Base-by-base conservation (phyloP, 495 filamentous ascomycete species). In the Lentithecium fluviatile region DNA sequence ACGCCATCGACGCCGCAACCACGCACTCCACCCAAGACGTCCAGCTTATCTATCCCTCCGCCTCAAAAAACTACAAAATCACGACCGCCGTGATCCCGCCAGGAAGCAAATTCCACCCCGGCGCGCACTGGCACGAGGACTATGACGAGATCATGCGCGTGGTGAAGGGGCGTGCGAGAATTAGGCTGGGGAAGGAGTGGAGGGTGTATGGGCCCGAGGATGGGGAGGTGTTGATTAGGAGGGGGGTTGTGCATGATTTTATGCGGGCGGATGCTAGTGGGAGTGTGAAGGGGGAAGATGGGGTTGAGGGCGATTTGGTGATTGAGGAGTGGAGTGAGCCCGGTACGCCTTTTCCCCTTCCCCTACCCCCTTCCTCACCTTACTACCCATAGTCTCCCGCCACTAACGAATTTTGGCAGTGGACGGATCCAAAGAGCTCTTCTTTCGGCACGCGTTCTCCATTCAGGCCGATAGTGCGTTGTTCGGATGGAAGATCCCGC, bases 71-170 rank as follows among this genome's bases (percentile, higher is more conserved):
- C 24, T 55, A 55, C 52, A n/a, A 19, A 17, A 45, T 45, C 19
- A 29, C 36, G 1, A 26, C 23, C 5, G 52, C 40, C 15, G 19
- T 55, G 7, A 32, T 55, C 1, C 37, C 36, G 11, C 1, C 52
- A 13, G 36, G 52, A 1, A 55, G 52, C 29, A 55, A 55, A 25
- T 55, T 29, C 15, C 36, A 55, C n/a, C 26, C 23, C 37, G 52
- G 52, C 19, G 52, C 52, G 12, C 36, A 55, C 52, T 55, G 52
- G 52, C 52, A 55, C n/a, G 52, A 55, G 21, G 52, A 24, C 17
- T 55, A 55, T 26, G 52, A 55, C 20, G 52, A 55, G 38, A 19
- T 45, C 12, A 55, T 55, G 52, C 17, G 52, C 7, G 40, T 55
- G 6, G 21, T 21, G 8, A 55, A 45, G 26, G 52, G 38, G 12